Evolutionary conservation across 2,329 filamentous ascomycete species (phyloP), one percentile per base, ranked within the genome.

Genomic region (Geosmithia flava): DNA sequence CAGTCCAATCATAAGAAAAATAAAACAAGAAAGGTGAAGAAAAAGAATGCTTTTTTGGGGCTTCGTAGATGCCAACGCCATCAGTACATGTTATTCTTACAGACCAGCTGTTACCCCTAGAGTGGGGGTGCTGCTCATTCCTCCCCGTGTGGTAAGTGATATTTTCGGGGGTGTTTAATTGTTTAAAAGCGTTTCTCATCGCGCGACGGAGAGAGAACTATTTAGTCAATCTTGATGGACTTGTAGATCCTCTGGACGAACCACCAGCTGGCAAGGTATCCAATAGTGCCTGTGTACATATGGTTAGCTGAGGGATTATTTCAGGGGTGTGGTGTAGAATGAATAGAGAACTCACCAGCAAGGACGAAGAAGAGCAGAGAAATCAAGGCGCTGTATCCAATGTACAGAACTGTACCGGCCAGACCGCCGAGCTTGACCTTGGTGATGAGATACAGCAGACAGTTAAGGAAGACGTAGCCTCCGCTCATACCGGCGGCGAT

Each of bases 221-320:
- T 37, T 37, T 37, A 98, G 63, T 98, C 93, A 54, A 98, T 89
- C 74, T 98, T 98, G 70, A 98, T 95, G n/a, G 90, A 96, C 20
- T 81, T 73, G 65, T 98, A 98, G 52, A 98, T 98, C 64, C 86
- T 91, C 55, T 87, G 80, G 47, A 95, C 85, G 62, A 98, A 98
- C 62, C 85, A 78, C 87, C 90, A 97, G 63, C 88, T 94, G 8
- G 93, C 81, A 58, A 96, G 88, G 71, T 93, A 96, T 48, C 93
- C 93, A 62, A 98, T 97, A 1, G 91, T 86, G 30, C 91, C 93
- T 96, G 53, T 3, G 15, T 46, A 46, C 15, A 23, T 11, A 5
- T 20, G 7, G 51, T 59, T 50, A 62, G 57, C 8, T 15, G 5
- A 27, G 52, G 33, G 49, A 51, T 45, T 46, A 44, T 15, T 20